phyloP scores from a whole-genome alignment of 2,329 filamentous ascomycete genomes.

The Cordyceps cateniannulata region DNA sequence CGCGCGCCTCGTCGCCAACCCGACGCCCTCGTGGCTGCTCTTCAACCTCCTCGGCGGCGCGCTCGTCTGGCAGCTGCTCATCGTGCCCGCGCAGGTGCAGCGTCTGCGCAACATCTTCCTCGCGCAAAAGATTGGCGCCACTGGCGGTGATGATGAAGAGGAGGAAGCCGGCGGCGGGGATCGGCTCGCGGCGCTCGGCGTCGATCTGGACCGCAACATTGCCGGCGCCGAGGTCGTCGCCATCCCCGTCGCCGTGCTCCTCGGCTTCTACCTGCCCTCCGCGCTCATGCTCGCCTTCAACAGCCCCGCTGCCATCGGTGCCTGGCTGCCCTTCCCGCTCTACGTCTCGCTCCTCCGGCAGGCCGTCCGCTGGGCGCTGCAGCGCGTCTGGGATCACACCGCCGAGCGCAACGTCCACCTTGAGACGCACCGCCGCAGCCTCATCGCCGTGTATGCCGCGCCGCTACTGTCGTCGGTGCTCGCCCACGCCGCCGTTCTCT shows the following conservation, averaged over 20 bases:
- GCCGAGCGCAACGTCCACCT: slow-evolving; percentile 33
- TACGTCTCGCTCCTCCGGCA: slow-evolving; percentile 40
- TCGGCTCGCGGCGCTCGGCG: slow-evolving; percentile 13
- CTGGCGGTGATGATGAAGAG: slow-evolving; percentile 12
- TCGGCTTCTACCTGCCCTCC: slow-evolving; percentile 43
- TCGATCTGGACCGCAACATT: slow-evolving; percentile 29
- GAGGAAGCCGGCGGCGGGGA: slow-evolving; percentile 15
- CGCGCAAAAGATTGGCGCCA: slow-evolving; percentile 11
- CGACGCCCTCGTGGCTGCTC: slow-evolving; percentile 38
- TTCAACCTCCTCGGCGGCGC: slow-evolving; percentile 44
- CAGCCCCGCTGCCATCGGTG: slow-evolving; percentile 28
- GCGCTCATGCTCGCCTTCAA: slow-evolving; percentile 38
- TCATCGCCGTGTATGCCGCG: slow-evolving; percentile 37
- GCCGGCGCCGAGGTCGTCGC: slow-evolving; percentile 49
- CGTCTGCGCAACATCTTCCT: slow-evolving; percentile 31
- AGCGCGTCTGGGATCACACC: slow-evolving; percentile 20
- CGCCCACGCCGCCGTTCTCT: slow-evolving; percentile 37
- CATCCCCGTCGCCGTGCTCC: slow-evolving; percentile 41
- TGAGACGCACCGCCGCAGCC: slow-evolving; percentile 33
- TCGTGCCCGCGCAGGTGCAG: slow-evolving; percentile 43
- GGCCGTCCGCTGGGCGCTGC: slow-evolving; percentile 24
- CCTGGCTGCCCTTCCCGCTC: slow-evolving; percentile 48
- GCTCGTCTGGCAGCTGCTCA: slow-evolving; percentile 45
- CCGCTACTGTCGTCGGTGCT: slow-evolving; percentile 37
- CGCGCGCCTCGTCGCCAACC: slow-evolving; percentile 30